Evolutionary conservation across 176 grass and related monocot species (phyloP), one percentile per base, ranked within the genome.

Genomic region (Musa schizocarpa): DNA sequence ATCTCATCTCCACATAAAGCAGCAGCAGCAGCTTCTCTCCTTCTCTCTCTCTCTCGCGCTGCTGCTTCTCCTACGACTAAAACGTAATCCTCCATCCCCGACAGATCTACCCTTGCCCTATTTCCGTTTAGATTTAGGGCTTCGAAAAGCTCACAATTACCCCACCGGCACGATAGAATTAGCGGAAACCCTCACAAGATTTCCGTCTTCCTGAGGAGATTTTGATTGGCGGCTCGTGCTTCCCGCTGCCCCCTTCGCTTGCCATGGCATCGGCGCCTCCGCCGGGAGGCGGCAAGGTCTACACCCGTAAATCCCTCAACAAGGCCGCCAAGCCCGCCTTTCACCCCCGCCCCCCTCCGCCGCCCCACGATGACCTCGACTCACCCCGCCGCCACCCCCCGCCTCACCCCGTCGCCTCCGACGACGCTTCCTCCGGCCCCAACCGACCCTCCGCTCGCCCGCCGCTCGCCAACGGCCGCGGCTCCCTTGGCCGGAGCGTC

Each of bases 241-340:
- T 6, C 3, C 34, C 4, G 34, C 34, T 43, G 19, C 17, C 9
- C 57, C 1, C n/a, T 61, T 61, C 16, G 17, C 8, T 6, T 19
- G 14, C 17, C 16, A 61, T 61, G 57, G 57, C 65, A 3, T 68
- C 65, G 24, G 27, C 27, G 24, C 34, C 34, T 43, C 34, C 34
- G 34, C 34, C 34, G 34, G 25, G 65, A 13, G 25, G 27, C 16
- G 57, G 69, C 16, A 90, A 90, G 79, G 48, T 76, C 20, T 82
- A 81, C 88, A 86, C 84, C 9, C 88, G 88, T 84, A 90, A 90
- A 76, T 80, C 89, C 8, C 78, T 63, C 73, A 68, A 14, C 9
- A 26, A 74, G 50, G 53, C 21, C 3, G 22, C 12, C 11, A 13
- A 70, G 16, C 17, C 7, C 17, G 57, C 14, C 14, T 19, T 6